Conservation (phyloP, 106 monocot species). For the Gastrodia elata region DNA sequence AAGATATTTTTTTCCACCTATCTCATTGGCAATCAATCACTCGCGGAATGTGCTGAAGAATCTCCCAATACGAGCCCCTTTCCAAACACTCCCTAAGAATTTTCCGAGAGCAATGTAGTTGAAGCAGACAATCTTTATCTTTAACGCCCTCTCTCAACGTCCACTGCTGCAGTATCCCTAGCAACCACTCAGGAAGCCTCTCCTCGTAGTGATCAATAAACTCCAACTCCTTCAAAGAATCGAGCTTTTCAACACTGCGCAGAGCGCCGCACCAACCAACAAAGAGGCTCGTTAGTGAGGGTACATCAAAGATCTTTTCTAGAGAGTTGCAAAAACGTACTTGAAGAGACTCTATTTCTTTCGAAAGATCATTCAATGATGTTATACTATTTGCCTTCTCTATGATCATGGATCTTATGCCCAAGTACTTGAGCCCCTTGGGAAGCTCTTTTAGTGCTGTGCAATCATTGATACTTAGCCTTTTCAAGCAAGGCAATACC, state of each 20-base stretch:
- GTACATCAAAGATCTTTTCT: neutral
- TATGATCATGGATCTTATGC: conserved; percentile 1
- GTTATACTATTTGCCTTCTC: neutral
- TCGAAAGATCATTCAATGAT: neutral
- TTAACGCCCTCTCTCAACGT: neutral
- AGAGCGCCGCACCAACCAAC: neutral
- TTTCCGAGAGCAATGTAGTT: conserved; percentile 1
- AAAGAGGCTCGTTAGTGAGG: neutral
- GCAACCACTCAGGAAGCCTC: conserved; percentile 17
- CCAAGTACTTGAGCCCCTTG: conserved; percentile 3
- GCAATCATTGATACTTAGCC: neutral
- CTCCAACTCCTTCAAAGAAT: neutral
- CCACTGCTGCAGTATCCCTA: neutral
- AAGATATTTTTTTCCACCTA: conserved; percentile 6
- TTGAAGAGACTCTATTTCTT: neutral
- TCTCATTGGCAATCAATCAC: conserved; percentile 11
- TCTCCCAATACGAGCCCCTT: conserved; percentile 22
- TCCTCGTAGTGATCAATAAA: neutral
- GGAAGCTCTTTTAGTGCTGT: conserved; percentile 17
- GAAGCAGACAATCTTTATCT: conserved; percentile 3
- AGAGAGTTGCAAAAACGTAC: neutral
- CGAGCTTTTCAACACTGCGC: neutral
- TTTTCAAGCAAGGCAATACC: neutral
- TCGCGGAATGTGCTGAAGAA: conserved; percentile 16
- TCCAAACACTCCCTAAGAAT: conserved; percentile 17